Evolutionary conservation across 1,139 yeast species (phyloP), one percentile per base, ranked within the genome.

Genomic region (Kodamaea plutei): DNA sequence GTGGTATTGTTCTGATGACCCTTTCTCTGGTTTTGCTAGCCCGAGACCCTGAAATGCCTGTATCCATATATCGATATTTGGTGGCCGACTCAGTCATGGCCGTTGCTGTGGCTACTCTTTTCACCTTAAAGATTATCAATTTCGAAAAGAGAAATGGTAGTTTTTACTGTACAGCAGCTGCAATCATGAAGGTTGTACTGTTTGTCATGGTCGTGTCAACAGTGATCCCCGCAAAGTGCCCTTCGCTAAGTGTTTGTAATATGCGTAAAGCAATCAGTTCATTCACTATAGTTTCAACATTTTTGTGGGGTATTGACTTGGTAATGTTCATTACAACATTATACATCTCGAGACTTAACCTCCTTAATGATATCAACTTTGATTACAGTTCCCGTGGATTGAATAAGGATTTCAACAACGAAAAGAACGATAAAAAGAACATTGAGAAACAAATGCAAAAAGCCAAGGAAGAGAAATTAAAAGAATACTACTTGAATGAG

Each of bases 91-190:
- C 62, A 5, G 45, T 57, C 3, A 50, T 67, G 16, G 56, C 70
- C 2, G 40, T 64, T 4, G 48, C 54, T 1, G 56, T 64, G 4
- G 52, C 71, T 3, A 29, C 64, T 5, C 43, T 65, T 17, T 65
- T 68, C 37, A 50, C 66, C 20, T 50, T 57, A 8, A 55, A 54
- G 6, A 39, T 64, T 7, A 53, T 68, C 31, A 62, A 61, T 34
- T 67, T 63, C 35, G 73, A 66, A 36, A 55, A 48, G 36, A 41
- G 70, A 36, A 65, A 65, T 38, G 73, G 73, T 2, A 61, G 67
- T 28, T 64, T 67, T 36, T 67, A 66, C 39, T 64, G 71, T 32
- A 41, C 63, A 9, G 49, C 56, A 1, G 64, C 69, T 2, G 47
- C 58, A 23, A 18, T 63, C 4, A 39, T 64, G 39, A 56, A 61